Base-by-base conservation (phyloP, 768 basidiomycete genomes). In the Tricholoma matsutake region DNA sequence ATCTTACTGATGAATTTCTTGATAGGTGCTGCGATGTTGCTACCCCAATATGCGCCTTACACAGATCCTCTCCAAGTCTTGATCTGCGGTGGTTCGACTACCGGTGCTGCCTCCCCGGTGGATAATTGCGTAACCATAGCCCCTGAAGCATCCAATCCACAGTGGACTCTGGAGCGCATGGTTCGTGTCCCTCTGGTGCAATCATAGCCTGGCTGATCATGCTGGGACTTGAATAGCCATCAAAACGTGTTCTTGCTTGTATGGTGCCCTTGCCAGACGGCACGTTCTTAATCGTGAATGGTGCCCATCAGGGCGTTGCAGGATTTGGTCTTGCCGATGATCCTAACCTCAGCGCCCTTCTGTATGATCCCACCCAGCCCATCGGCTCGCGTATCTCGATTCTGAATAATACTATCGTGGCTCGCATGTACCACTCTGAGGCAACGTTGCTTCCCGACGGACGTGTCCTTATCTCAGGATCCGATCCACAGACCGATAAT, bases 131-230 rank as follows among this genome's bases (percentile, higher is more conserved):
- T 91, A 11, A 75, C 80, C 1, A 91, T 86, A 25, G 73, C 80
- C 25, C 91, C 91, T 0, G 91, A 93, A 68, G 83, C 66, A 0
- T 37, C 68, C 1, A 85, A 86, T 55, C 70, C 89, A 1, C 79
- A 80, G 1, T 93, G 91, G 91, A 79, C 78, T 0, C 35, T 92
- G 8, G 91, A 93, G 70, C 83, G 91, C 54, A 92, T 92, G 91
- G 91, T 90, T 43, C 52, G 85, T 72, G 16, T 8, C 45, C 51
- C 7, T 25, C 9, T 20, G 18, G 2, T 14, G 25, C 51, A 34
- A 2, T 20, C 9, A 14, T 13, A 1, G 6, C 16, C 11, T 29
- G 47, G 32, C 52, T 25, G 28, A 9, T 51, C 53, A 25, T 57
- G 59, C 35, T n/a, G 32, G 41, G n/a, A 31, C 4, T 28, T 56